phyloP scores from a whole-genome alignment of 176 grass and related monocot genomes.

The Hsuehochloa calcarea region DNA sequence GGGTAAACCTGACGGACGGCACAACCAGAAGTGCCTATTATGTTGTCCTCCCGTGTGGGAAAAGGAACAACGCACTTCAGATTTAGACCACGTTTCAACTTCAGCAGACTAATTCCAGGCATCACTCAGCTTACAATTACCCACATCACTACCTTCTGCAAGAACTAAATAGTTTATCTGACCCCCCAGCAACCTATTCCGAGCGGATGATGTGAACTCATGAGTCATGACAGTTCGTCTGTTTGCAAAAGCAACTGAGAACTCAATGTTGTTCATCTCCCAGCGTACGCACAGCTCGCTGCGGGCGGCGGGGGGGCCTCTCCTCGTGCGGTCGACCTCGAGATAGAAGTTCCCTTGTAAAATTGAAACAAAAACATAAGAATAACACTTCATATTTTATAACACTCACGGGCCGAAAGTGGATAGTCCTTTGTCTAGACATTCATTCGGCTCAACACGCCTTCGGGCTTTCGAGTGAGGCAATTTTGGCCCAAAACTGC shows the following conservation, averaged over 20 bases:
- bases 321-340: too few species aligned
- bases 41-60: too few species aligned
- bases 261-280: background rate
- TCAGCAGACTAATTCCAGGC: background rate
- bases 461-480: too few species aligned
- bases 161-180: background rate
- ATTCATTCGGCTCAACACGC: too few species aligned
- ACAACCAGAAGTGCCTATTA: background rate
- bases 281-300: background rate
- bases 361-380: too few species aligned
- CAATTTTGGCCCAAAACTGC: too few species aligned
- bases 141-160: background rate
- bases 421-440: too few species aligned
- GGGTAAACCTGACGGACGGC: background rate
- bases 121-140: background rate
- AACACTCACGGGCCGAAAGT: too few species aligned
- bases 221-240: background rate
- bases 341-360: too few species aligned
- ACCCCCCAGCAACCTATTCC: background rate
- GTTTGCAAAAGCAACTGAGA: constrained; percentile 27
- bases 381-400: too few species aligned
- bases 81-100: background rate
- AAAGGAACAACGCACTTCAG: background rate
- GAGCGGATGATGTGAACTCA: too few species aligned
- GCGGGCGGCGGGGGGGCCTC: too few species aligned